Evolutionary conservation across 768 basidiomycete genomes (phyloP).

Genomic region (Lentinus brumalis): DNA sequence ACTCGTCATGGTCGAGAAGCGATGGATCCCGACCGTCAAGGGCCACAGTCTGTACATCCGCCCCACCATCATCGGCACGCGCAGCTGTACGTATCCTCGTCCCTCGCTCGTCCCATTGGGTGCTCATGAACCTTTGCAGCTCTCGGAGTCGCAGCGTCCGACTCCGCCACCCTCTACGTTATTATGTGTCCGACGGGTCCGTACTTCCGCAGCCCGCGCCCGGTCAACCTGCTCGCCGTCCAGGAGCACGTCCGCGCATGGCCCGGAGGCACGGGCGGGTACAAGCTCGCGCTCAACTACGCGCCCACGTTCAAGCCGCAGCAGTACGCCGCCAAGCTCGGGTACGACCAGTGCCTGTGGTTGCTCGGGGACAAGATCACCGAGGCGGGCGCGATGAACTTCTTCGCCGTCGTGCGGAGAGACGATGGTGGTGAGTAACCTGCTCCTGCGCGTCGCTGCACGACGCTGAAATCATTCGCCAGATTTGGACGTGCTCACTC

Average conservation of each 20-base stretch:
- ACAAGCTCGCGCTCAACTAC: conserved; percentile 52
- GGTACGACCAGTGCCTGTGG: conserved; percentile 62
- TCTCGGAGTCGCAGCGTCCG: conserved; percentile 74
- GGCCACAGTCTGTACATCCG: conserved; percentile 89
- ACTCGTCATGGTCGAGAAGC: conserved; percentile 68
- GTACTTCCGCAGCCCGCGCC: conserved; percentile 52
- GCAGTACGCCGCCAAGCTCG: conserved; percentile 48
- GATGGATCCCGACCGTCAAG: conserved; percentile 78
- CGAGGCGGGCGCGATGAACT: conserved; percentile 58
- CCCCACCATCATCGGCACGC: conserved; percentile 65
- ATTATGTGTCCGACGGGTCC: conserved; percentile 68
- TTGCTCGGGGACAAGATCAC: conserved; percentile 44
- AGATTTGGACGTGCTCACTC: conserved; percentile 85
- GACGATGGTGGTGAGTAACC: conserved; percentile 41
- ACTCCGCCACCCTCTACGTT: conserved; percentile 83
- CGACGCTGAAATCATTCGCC: not conserved
- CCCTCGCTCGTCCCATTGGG: not conserved
- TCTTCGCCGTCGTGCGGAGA: conserved; percentile 49
- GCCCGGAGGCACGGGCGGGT: conserved; percentile 59
- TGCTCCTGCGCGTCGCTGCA: not conserved
- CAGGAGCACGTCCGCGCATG: conserved; percentile 52
- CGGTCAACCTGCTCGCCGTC: conserved; percentile 50
- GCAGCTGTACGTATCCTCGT: conserved; percentile 32
- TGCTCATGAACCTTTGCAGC: conserved; percentile 15
- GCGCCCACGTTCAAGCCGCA: conserved; percentile 47